A percentile compares a stretch with the other conserved stretches of the same genome.
Conservation (phyloP, 441 rosid species). For the Theobroma grandiflorum region DNA sequence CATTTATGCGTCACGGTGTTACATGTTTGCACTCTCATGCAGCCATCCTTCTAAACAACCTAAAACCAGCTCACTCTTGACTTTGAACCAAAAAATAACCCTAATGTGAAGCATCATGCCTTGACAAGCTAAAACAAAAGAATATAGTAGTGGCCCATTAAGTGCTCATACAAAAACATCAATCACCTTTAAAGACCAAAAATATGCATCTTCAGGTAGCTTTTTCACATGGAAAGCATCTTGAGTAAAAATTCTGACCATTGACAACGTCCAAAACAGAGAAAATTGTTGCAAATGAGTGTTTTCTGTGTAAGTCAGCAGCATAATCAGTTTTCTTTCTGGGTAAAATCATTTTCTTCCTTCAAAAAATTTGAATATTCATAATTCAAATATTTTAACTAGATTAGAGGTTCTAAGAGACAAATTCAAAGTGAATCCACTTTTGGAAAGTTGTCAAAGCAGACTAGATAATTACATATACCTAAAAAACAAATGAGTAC, state of each 20-base stretch:
- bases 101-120: constrained; percentile 1
- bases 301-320: not conserved
- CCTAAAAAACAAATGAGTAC: constrained; percentile 4
- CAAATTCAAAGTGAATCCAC: constrained; percentile 1
- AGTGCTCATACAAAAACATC: not conserved
- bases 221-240: not conserved
- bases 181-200: not conserved
- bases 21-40: constrained; percentile 8
- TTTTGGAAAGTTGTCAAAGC: not conserved
- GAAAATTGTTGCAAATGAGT: constrained; percentile 4
- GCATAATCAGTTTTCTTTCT: constrained; percentile 11
- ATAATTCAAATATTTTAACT: constrained; percentile 1
- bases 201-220: constrained; percentile 5
- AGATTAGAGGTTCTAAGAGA: constrained; percentile 12
- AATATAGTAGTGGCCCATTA: not conserved
- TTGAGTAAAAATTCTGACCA: not conserved
- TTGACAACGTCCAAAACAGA: constrained; percentile 8
- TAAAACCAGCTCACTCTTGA: constrained; percentile 7
- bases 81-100: constrained; percentile 2
- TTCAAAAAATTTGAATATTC: not conserved
- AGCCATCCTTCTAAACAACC: constrained; percentile 12
- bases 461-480: not conserved
- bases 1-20: not conserved
- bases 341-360: not conserved
- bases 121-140: not conserved